A percentile compares a stretch with the other conserved stretches of the same genome.
These are phyloP conservation scores for Chrysanthemum makinoi DNA, from an alignment of 129 eudicot species.

Conservation along the genomic window DNA sequence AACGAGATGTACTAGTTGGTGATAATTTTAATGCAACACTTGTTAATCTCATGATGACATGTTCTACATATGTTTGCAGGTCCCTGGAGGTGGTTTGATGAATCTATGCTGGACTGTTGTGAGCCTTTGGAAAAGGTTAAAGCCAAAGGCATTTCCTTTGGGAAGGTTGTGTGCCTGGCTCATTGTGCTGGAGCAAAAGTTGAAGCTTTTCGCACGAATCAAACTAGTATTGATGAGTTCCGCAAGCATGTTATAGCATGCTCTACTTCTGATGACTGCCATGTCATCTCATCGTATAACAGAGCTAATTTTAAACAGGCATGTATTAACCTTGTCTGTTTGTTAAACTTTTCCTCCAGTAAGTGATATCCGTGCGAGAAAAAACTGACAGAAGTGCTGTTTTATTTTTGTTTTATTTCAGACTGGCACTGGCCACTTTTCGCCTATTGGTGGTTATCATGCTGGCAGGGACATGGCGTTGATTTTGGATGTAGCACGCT, in stretches of 20 bases:
- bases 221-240: slow-evolving; percentile 73
- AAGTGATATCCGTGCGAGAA: neutral
- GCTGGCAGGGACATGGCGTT: slow-evolving; percentile 90
- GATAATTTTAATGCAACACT: neutral
- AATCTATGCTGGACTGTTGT: slow-evolving; percentile 92
- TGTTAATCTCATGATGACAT: slow-evolving; percentile 6
- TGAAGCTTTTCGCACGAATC: slow-evolving; percentile 75
- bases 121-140: slow-evolving; percentile 92
- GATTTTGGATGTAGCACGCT: slow-evolving; percentile 95
- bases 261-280: slow-evolving; percentile 75
- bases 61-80: slow-evolving; percentile 31
- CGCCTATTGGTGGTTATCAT: slow-evolving; percentile 99
- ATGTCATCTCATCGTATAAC: slow-evolving; percentile 84
- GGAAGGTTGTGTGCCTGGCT: slow-evolving; percentile 88
- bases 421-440: slow-evolving; percentile 97
- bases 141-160: slow-evolving; percentile 86
- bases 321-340: slow-evolving; percentile 12
- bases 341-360: neutral
- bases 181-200: slow-evolving; percentile 98
- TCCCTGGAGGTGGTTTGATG: slow-evolving; percentile 99
- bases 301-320: slow-evolving; percentile 90
- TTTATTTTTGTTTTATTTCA: slow-evolving; percentile 31
- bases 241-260: slow-evolving; percentile 82
- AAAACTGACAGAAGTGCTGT: slow-evolving; percentile 15
- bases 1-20: neutral